phyloP scores from a whole-genome alignment of 2,329 filamentous ascomycete species.

The Seiridium cupressi region DNA sequence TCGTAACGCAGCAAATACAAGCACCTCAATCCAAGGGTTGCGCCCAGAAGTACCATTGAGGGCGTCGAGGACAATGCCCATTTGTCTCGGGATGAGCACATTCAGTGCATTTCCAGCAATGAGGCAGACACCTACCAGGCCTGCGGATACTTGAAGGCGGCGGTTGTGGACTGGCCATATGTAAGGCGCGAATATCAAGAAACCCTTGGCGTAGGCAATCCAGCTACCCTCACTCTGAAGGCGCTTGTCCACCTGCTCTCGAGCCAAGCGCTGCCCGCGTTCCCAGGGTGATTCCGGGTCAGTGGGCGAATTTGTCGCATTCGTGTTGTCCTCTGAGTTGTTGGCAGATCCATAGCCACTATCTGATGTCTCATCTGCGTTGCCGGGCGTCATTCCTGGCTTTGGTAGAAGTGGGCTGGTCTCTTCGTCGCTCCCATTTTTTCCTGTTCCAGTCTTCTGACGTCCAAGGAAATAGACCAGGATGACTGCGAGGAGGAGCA shows the following conservation, averaged over 20 bases:
- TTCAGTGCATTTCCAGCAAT: slow-evolving; percentile 71
- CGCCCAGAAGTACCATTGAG: slow-evolving; percentile 41
- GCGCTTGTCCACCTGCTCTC: slow-evolving; percentile 62
- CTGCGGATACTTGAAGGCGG: slow-evolving; percentile 64
- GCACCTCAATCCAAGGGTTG: slow-evolving; percentile 12
- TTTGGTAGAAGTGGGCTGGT: slow-evolving; percentile 55
- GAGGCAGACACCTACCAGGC: slow-evolving; percentile 66
- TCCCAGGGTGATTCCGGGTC: slow-evolving; percentile 53
- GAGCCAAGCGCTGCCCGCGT: slow-evolving; percentile 49
- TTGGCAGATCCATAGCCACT: slow-evolving; percentile 45
- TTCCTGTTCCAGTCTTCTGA: slow-evolving; percentile 13
- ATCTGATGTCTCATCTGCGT: slow-evolving; percentile 25
- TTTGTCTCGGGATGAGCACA: slow-evolving; percentile 75
- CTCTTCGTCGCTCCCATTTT: slow-evolving; percentile 45
- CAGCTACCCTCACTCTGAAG: slow-evolving; percentile 74
- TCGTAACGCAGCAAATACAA: slow-evolving; percentile 25
- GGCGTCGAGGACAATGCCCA: slow-evolving; percentile 75
- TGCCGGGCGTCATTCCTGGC: slow-evolving; percentile 25
- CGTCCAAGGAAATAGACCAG: slow-evolving; percentile 24
- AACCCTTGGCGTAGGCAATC: slow-evolving; percentile 74
- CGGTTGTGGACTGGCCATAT: slow-evolving; percentile 71
- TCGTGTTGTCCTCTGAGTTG: slow-evolving; percentile 32
- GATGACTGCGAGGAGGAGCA: slow-evolving; percentile 25
- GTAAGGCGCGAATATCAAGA: slow-evolving; percentile 74
- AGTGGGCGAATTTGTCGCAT: slow-evolving; percentile 31